A percentile compares a stretch with the other conserved stretches of the same genome.
Evolutionary conservation across 257 asterid species (phyloP).

Genomic region (Capsicum chinense): DNA sequence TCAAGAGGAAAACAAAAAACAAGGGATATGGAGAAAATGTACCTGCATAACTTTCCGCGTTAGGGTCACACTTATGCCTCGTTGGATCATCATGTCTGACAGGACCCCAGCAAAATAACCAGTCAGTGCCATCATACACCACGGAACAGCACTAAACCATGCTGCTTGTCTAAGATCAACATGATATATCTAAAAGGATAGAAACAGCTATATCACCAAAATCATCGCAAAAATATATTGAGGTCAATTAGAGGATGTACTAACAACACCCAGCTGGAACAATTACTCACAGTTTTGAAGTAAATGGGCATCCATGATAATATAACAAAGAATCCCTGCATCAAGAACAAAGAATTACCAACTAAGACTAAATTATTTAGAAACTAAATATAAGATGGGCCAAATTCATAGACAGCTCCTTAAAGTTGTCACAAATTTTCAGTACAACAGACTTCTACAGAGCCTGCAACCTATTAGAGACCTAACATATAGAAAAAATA

Average conservation of each 20-base stretch:
- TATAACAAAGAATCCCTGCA: conserved; percentile 94
- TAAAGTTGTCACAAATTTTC: neutral
- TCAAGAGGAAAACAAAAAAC: neutral
- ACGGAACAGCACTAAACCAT: conserved; percentile 98
- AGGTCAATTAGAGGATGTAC: neutral
- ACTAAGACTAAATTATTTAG: neutral
- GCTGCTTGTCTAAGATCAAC: conserved; percentile 98
- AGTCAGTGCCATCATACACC: conserved; percentile 92
- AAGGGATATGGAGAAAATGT: neutral
- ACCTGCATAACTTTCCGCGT: conserved; percentile 99
- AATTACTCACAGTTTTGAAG: conserved; percentile 71
- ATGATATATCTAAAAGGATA: conserved; percentile 67
- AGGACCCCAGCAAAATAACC: conserved; percentile 89
- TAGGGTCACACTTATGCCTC: conserved; percentile 73
- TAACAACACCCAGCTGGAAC: neutral
- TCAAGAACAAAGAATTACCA: conserved; percentile 32
- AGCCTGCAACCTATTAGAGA: neutral
- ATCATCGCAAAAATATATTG: neutral
- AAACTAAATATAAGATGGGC: neutral
- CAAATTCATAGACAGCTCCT: neutral
- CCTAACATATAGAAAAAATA: neutral
- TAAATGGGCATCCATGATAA: conserved; percentile 99
- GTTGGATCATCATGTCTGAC: conserved; percentile 86
- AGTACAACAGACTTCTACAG: neutral
- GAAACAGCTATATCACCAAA: neutral